phyloP scores from a whole-genome alignment of 2,329 filamentous ascomycete genomes.

The Fusarium bulbicola region DNA sequence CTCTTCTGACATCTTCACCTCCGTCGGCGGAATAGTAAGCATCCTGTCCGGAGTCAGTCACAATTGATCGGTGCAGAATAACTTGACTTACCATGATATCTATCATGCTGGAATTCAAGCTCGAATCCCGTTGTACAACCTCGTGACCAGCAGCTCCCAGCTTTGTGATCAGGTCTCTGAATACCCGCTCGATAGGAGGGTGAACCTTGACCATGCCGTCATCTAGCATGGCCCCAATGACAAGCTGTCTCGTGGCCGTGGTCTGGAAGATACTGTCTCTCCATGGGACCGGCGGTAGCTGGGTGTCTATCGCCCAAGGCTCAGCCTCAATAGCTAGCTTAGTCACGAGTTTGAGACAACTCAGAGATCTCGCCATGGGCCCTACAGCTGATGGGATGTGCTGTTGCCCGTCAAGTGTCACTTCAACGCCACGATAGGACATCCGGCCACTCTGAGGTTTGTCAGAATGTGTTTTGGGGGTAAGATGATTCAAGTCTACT shows the following conservation, averaged over 20 bases:
- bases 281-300: neutral
- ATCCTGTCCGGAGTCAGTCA: neutral
- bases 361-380: neutral
- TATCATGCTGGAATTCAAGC: neutral
- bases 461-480: neutral
- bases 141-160: neutral
- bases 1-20: neutral
- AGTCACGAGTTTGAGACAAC: neutral
- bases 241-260: neutral
- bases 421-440: neutral
- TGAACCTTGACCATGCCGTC: neutral
- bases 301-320: neutral
- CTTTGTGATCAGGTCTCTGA: neutral
- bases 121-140: neutral
- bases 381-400: neutral
- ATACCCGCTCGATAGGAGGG: neutral
- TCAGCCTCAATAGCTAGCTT: neutral
- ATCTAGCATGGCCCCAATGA: neutral
- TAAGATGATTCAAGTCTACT: neutral
- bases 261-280: neutral
- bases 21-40: neutral
- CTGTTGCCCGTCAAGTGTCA: neutral
- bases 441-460: neutral
- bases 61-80: rapidly evolving
- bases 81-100: neutral